Evolutionary conservation across 2,329 filamentous ascomycete genomes (phyloP).

Genomic region (Chaetomium olivaceum): DNA sequence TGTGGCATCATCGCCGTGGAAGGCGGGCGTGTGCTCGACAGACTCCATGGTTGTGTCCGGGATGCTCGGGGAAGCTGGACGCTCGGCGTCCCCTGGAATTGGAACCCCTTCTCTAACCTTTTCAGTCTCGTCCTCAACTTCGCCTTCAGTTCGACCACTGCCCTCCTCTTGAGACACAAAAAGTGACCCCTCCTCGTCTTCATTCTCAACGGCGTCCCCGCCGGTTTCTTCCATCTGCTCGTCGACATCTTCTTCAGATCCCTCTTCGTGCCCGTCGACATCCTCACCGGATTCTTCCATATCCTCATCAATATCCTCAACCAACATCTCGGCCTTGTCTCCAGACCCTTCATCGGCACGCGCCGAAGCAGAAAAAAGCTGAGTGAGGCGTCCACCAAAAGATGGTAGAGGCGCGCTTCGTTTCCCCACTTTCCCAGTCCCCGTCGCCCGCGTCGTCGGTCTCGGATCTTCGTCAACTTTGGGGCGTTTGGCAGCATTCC

Average conservation of each 20-base stretch:
- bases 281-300: conserved; percentile 20
- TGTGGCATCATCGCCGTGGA: conserved; percentile 25
- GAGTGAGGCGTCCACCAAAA: conserved; percentile 47
- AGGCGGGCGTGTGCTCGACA: conserved; percentile 23
- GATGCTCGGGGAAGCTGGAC: neutral
- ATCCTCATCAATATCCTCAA: conserved; percentile 25
- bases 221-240: conserved; percentile 16
- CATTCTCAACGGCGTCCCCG: conserved; percentile 25
- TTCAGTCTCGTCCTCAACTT: neutral
- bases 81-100: neutral
- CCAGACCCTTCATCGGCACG: conserved; percentile 28
- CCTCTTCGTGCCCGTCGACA: neutral
- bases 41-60: conserved; percentile 10
- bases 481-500: conserved; percentile 53
- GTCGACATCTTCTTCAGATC: neutral
- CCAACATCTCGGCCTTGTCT: conserved; percentile 25
- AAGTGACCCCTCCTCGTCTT: conserved; percentile 30
- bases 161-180: conserved; percentile 29
- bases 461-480: conserved; percentile 28
- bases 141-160: neutral
- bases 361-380: conserved; percentile 47
- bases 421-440: conserved; percentile 20
- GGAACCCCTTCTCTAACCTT: neutral
- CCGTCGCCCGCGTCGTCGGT: neutral
- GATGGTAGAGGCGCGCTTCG: conserved; percentile 40